Evolutionary conservation across 148 eudicot genomes (phyloP).

Genomic region (Chenopodium suecicum): DNA sequence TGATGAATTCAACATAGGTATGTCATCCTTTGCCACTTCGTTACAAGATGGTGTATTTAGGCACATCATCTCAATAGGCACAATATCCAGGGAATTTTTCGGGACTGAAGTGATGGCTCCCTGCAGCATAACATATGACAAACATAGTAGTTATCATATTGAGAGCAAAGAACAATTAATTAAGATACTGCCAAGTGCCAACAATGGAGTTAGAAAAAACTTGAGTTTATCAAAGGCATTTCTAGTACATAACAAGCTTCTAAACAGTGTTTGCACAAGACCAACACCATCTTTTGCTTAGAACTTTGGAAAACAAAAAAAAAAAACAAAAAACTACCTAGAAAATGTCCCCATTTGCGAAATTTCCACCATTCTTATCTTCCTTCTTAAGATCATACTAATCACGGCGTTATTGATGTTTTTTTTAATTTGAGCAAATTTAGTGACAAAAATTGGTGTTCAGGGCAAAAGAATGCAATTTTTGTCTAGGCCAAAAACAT

Average conservation of each 20-base stretch:
- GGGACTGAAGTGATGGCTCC: conserved; percentile 69
- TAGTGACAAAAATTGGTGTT: neutral
- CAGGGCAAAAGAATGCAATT: neutral
- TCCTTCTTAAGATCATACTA: neutral
- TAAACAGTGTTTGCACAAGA: neutral
- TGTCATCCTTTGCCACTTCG: conserved; percentile 39
- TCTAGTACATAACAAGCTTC: neutral
- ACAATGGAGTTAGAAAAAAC: neutral
- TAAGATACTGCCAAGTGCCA: neutral
- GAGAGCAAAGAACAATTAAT: neutral
- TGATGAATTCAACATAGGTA: conserved; percentile 43
- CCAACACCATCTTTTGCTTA: neutral
- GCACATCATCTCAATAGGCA: conserved; percentile 61
- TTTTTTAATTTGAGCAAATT: neutral
- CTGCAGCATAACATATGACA: conserved; percentile 41
- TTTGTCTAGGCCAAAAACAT: neutral
- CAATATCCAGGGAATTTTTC: conserved; percentile 44
- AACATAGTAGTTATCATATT: neutral
- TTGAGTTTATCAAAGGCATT: neutral
- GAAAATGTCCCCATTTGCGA: neutral
- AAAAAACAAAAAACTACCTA: too few relatives aligned
- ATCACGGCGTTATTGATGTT: neutral
- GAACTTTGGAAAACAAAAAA: neutral
- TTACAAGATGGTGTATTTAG: conserved; percentile 24
- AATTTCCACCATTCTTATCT: neutral